Evolutionary conservation across 2,329 filamentous ascomycete species (phyloP), one percentile per base, ranked within the genome.

Genomic region (Fusarium pininemorale): DNA sequence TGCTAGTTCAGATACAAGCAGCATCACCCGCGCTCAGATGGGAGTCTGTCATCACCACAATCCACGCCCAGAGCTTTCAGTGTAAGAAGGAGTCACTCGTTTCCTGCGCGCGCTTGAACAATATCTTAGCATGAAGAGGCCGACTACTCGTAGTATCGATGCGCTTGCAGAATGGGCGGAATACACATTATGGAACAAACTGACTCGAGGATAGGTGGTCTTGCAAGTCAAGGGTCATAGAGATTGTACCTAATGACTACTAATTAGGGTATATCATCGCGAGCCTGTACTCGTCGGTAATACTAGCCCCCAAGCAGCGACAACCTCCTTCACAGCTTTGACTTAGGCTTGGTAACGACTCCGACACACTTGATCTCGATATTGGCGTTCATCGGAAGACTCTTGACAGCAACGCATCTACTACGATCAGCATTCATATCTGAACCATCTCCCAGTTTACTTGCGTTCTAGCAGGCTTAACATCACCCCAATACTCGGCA

Each of bases 401-500:
- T 77, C 76, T 81, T 81, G 42, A 81, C 80, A 2, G 79, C 78
- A 5, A 81, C 79, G 6, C 77, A 84, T 30, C 75, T 79, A 16
- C 14, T 1, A 10, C 1, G 10, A n/a, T 75, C 13, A 24, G 24
- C 24, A 24, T 24, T 24, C 24, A 24, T 24, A 24, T 24, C 24
- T 24, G 24, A 24, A 24, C 24, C 24, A 51, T 35, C 6, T 7
- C 4, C 5, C 2, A 10, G 12, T 24, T 6, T 2, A 77, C 77
- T 77, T 38, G 77, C 75, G 83, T 84, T 53, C 82, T 73, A 41
- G 81, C 82, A 4, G 85, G 85, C 75, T 86, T 86, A 1, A 83
- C 73, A 13, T 85, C 80, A 7, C 82, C 83, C 83, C 93, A 94
- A 84, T 90, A 92, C 81, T 91, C 89, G 78, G 88, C 88, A 76